These are phyloP conservation scores for Acanthamoeba healyi DNA, from an alignment of 208 protist species.

Conservation along the genomic window DNA sequence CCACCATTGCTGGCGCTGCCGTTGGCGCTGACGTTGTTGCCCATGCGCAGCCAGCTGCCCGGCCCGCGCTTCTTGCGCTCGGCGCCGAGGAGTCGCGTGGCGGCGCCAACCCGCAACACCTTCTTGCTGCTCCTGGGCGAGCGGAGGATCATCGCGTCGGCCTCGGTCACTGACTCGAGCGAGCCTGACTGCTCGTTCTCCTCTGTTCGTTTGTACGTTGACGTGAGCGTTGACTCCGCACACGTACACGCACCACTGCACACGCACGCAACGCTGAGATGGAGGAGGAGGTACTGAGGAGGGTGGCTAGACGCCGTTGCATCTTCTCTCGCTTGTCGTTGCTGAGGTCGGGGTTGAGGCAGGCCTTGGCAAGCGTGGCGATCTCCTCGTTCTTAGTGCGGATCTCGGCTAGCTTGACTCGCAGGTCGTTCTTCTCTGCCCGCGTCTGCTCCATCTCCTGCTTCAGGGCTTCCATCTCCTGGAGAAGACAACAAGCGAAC, in stretches of 20 bases:
- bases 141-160: background rate
- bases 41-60: background rate
- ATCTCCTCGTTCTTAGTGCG: slow-evolving; percentile 48
- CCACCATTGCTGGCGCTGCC: background rate
- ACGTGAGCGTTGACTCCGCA: background rate
- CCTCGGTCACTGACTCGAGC: background rate
- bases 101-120: background rate
- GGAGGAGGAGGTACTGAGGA: slow-evolving; percentile 12
- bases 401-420: slow-evolving; percentile 32
- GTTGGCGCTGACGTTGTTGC: background rate
- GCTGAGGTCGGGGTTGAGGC: background rate
- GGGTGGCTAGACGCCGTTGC: background rate
- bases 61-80: background rate
- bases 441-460: slow-evolving; percentile 24
- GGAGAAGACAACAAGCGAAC: no score
- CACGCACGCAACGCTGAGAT: background rate
- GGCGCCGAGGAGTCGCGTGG: background rate
- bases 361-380: slow-evolving; percentile 40
- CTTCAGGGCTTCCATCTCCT: slow-evolving; percentile 7
- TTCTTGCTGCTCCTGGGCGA: slow-evolving; percentile 33
- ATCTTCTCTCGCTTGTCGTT: slow-evolving; percentile 38
- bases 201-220: background rate
- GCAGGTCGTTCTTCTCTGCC: slow-evolving; percentile 48
- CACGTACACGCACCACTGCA: background rate
- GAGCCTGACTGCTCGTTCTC: slow-evolving; percentile 15